Base-by-base conservation (phyloP, 805 yeast species). In the Wickerhamiella azymoides region DNA sequence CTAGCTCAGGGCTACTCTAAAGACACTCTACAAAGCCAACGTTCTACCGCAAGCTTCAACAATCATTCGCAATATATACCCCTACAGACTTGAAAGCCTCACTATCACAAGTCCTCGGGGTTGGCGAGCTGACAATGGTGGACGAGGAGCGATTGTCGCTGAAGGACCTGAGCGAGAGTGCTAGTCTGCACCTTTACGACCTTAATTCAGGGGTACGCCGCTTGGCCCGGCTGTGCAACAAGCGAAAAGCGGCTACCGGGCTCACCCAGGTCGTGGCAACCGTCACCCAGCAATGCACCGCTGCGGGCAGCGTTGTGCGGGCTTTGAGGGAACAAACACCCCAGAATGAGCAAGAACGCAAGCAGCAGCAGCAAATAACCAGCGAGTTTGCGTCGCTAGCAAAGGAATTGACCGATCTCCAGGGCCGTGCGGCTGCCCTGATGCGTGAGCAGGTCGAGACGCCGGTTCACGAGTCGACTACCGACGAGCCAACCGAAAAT, bases 191-290 rank as follows among this genome's bases (percentile, higher is more conserved):
- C n/a, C 38, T 55, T 9, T 55, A 55, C 30, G 55, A 53, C 25
- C 27, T 55, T 30, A 49, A 52, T 17, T 36, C 52, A n/a, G 50
- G 48, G 40, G 43, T 54, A 4, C 27, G 45, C 8, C 27, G 45
- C 25, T 36, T 47, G 28, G 14, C 21, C 10, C 33, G 43, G 27
- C 38, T 16, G 17, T 26, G 39, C 21, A 17, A 21, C 14, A 37
- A 30, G 14, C 14, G 17, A 32, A 36, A n/a, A 11, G 35, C 39
- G 5, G 43, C 47, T 2, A 17, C 16, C 11, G 35, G 36, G 19
- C 38, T 43, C 26, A 21, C 47, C 27, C 16, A 21, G 14, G 37
- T 26, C 13, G 45, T 42, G 37, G 43, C 47, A 8, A n/a, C 26
- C 5, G 41, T 47, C 5, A 38, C 45, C 9, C 25, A 21, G 14